Evolutionary conservation across 805 yeast species (phyloP), one percentile per base, ranked within the genome.

Genomic region (Ogataea methanolica): DNA sequence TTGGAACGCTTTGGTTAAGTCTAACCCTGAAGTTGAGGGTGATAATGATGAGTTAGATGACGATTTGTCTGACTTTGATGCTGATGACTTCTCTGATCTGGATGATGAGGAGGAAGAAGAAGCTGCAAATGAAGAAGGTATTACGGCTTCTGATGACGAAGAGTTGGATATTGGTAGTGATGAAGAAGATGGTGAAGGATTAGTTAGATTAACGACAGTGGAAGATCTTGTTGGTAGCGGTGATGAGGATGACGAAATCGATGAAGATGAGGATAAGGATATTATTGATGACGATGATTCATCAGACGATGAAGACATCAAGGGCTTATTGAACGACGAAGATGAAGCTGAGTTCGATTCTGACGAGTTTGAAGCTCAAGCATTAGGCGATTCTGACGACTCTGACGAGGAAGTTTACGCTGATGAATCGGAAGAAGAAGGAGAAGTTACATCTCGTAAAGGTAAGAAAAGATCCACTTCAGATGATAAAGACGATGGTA

Each of bases 1-100:
- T 36, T 79, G 87, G 80, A 70, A 76, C 57, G 89, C 84, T 1
- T 69, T 79, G 55, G 82, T 79, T 31, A 71, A 74, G 53, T 74
- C 79, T 44, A 75, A 76, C 53, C 82, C 83, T 0, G 84, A 79
- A 33, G 78, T 76, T 29, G 83, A 75, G 61, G 79, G 73, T 37
- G 80, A 63, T 29, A 71, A 69, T 19, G 66, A 58, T 33, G 67
- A 60, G 14, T 47, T 54, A 21, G 71, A 67, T 33, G 67, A 62
- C 17, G 74, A 68, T n/a, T 54, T 62, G 8, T 65, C 67, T 5
- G 72, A 68, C 52, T 64, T 69, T 22, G 74, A 66, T 38, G 56
- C 70, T 56, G 75, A 67, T 36, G 74, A 66, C 38, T 60, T 68
- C 37, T 62, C 59, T 16, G 59, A 50, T 37, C 44, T 52, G 3